These are phyloP conservation scores for Agaricales sp. DNA, from an alignment of 1,284 basidiomycete species.

Conservation along the genomic window DNA sequence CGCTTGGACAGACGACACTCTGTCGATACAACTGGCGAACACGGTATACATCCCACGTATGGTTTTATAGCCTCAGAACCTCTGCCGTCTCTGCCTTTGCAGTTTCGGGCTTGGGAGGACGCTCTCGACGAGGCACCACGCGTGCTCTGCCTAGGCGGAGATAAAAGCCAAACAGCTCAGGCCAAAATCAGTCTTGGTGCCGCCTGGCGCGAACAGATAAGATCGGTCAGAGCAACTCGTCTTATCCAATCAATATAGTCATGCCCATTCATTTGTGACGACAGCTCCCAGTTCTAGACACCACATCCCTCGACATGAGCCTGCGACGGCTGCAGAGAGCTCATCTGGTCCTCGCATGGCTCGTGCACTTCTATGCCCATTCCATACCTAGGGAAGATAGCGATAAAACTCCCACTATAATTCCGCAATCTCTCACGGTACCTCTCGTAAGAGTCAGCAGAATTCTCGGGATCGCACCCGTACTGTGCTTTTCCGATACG, in stretches of 20 bases:
- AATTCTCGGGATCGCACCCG: constrained; percentile 77
- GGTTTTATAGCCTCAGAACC: constrained; percentile 82
- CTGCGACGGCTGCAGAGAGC: constrained; percentile 67
- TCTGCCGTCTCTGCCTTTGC: constrained; percentile 44
- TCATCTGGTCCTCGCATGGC: constrained; percentile 82
- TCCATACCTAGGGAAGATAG: constrained; percentile 43
- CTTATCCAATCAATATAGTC: constrained; percentile 3
- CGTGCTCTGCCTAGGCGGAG: constrained; percentile 53
- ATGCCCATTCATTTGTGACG: neutral
- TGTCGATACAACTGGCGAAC: constrained; percentile 23
- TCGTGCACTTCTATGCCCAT: constrained; percentile 87
- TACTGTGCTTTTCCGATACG: constrained; percentile 92
- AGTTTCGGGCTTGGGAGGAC: constrained; percentile 68
- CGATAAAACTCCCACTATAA: constrained; percentile 28
- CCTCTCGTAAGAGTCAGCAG: constrained; percentile 74
- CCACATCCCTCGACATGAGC: constrained; percentile 38
- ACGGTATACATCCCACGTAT: constrained; percentile 68
- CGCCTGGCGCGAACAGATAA: constrained; percentile 56
- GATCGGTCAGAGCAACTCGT: constrained; percentile 38
- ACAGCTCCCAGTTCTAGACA: constrained; percentile 64
- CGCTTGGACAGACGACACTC: constrained; percentile 1
- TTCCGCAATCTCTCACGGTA: constrained; percentile 74
- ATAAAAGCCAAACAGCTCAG: constrained; percentile 36
- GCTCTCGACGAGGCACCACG: constrained; percentile 46
- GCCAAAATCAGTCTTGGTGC: constrained; percentile 42